Conservation (phyloP, 163 green algal genomes). For the Chloromonas sp. region DNA sequence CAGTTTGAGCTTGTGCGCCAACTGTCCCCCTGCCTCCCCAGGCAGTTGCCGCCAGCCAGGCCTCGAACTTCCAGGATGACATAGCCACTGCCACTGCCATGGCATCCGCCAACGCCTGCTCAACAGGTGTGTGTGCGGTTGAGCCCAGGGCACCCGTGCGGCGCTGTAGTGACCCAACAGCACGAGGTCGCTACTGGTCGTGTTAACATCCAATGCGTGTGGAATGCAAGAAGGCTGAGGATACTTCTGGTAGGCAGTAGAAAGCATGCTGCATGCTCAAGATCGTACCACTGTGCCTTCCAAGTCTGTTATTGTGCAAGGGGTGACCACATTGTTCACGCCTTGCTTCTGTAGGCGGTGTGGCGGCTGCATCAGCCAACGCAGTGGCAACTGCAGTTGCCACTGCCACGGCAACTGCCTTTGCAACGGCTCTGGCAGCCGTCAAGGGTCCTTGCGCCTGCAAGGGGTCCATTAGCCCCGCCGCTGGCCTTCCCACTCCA, state of each 20-base stretch:
- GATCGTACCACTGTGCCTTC: not conserved
- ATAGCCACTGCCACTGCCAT: constrained; percentile 25
- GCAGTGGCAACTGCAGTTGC: constrained; percentile 21
- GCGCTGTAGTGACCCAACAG: too few species aligned
- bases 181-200: too few species aligned
- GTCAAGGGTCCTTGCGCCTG: constrained; percentile 16
- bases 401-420: constrained; percentile 19
- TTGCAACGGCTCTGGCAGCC: constrained; percentile 17
- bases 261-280: not conserved
- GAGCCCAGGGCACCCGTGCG: not conserved
- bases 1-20: not conserved
- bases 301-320: not conserved
- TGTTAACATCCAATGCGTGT: too few species aligned
- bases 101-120: constrained; percentile 18
- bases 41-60: constrained; percentile 6
- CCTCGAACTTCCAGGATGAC: constrained; percentile 4
- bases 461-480: not conserved
- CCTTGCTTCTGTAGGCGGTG: constrained; percentile 8
- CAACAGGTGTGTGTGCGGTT: constrained; percentile 3
- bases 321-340: not conserved
- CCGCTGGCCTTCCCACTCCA: not conserved
- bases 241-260: too few species aligned
- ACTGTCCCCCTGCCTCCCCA: not conserved
- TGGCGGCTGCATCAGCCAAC: constrained; percentile 4
- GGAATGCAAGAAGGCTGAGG: too few species aligned